A percentile compares a stretch with the other conserved stretches of the same genome.
phyloP scores from a whole-genome alignment of 2,329 filamentous ascomycete species.

The Aspergillus sp. region DNA sequence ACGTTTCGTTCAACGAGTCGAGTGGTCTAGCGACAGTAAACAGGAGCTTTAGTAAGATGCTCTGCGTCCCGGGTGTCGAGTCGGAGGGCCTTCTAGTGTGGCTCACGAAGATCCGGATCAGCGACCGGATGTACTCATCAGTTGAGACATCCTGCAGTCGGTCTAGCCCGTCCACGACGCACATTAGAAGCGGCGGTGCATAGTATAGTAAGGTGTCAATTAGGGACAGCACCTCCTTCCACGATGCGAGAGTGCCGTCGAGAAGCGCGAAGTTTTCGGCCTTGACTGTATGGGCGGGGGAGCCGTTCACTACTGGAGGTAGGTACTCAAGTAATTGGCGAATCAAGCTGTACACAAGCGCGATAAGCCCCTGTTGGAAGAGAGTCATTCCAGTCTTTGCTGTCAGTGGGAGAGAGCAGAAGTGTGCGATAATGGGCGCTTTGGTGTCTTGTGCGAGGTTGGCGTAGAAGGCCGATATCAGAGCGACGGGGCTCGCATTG shows the following conservation, averaged over 20 bases:
- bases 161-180: slow-evolving; percentile 38
- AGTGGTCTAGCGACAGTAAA: slow-evolving; percentile 36
- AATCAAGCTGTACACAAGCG: slow-evolving; percentile 39
- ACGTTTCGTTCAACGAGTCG: slow-evolving; percentile 31
- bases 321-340: slow-evolving; percentile 38
- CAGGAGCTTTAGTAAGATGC: slow-evolving; percentile 35
- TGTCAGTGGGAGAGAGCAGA: slow-evolving; percentile 30
- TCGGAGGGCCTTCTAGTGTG: slow-evolving; percentile 29
- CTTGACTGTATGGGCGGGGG: slow-evolving; percentile 34
- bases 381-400: slow-evolving; percentile 22
- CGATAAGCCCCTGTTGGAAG: slow-evolving; percentile 34
- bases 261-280: slow-evolving; percentile 35
- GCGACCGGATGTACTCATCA: slow-evolving; percentile 31
- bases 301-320: slow-evolving; percentile 37
- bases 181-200: slow-evolving; percentile 36
- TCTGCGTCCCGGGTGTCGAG: slow-evolving; percentile 19
- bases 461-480: slow-evolving; percentile 36
- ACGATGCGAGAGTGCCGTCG: slow-evolving; percentile 34
- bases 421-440: slow-evolving; percentile 38
- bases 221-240: slow-evolving; percentile 38
- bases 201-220: slow-evolving; percentile 37
- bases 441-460: slow-evolving; percentile 29
- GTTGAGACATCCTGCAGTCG: slow-evolving; percentile 33
- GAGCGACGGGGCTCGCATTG: slow-evolving; percentile 27
- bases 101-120: slow-evolving; percentile 33